Conservation (phyloP, 2,329 filamentous ascomycete genomes). For the Epichloe sylvatica region DNA sequence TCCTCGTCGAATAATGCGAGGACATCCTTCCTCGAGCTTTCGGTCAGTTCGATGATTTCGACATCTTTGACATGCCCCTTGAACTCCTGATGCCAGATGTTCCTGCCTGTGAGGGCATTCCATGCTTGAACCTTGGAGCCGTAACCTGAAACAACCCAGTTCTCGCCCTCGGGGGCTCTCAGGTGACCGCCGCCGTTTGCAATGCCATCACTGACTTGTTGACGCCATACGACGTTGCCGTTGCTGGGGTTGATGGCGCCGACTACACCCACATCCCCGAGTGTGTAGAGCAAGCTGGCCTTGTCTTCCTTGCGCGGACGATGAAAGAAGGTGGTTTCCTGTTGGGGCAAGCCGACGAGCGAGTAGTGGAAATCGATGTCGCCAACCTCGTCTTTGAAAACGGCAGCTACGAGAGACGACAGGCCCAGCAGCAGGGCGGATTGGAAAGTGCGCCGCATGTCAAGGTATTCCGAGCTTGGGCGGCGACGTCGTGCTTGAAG, state of each 20-base stretch:
- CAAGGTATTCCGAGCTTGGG: conserved; percentile 4
- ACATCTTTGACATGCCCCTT: conserved; percentile 49
- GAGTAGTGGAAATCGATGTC: conserved; percentile 87
- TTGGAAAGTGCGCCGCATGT: conserved; percentile 24
- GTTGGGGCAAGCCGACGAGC: conserved; percentile 69
- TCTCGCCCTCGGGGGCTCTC: conserved; percentile 64
- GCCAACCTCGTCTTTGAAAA: conserved; percentile 84
- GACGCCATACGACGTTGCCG: conserved; percentile 76
- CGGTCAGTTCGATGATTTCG: conserved; percentile 62
- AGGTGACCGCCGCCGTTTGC: conserved; percentile 39
- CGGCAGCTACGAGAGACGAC: conserved; percentile 38
- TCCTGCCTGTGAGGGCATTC: conserved; percentile 69
- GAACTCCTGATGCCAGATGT: conserved; percentile 58
- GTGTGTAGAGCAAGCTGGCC: conserved; percentile 79
- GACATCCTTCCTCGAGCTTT: conserved; percentile 52
- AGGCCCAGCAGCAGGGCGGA: conserved; percentile 25
- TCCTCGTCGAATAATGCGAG: conserved; percentile 53
- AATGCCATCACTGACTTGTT: conserved; percentile 45
- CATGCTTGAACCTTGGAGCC: conserved; percentile 62
- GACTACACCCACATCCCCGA: conserved; percentile 71
- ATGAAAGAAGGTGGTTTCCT: conserved; percentile 88
- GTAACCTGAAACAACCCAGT: conserved; percentile 60
- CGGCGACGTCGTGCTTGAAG: conserved; percentile 5
- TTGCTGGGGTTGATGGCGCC: conserved; percentile 83
- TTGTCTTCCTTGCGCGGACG: conserved; percentile 67